Evolutionary conservation across 2,329 filamentous ascomycete genomes (phyloP), one percentile per base, ranked within the genome.

Genomic region (Thielaviopsis punctulata): DNA sequence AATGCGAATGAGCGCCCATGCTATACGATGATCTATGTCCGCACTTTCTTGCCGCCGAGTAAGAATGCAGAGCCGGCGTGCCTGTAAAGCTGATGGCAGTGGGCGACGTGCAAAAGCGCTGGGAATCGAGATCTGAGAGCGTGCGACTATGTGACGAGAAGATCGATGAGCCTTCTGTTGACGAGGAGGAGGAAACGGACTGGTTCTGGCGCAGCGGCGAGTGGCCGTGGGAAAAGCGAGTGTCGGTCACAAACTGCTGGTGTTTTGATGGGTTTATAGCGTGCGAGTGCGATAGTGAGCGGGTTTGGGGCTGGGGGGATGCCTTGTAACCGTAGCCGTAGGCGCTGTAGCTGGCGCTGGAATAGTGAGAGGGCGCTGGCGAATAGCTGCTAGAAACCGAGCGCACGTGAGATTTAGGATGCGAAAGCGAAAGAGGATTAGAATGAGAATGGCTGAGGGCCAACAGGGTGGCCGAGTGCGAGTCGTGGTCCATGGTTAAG

Each of bases 181-280:
- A 4, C 22, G 13, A 46, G 23, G 23, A 27, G 27, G 23, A 19
- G 2, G 45, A n/a, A 25, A 33, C 10, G 19, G 19, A 18, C 15
- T 49, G 48, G 23, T 43, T 33, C 23, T 49, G 30, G 9, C 48
- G 48, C 13, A 49, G 23, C 23, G 48, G 27, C 18, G 46, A 48
- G 21, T 48, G 27, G 30, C 18, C 12, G 30, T 61, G 27, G 59
- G 51, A 56, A 64, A 47, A 59, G 57, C 62, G 48, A 62, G 61
- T 45, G 64, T 62, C 48, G 65, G 33, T 15, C 24, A 64, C 44
- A 68, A 65, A 49, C 68, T 67, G 49, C 73, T 66, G 10, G 65
- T 64, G 30, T 21, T 25, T 45, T 9, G 22, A 36, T 18, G 8
- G 45, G 23, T n/a, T 24, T 19, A 18, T 15, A n/a, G 65, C 30